These are phyloP conservation scores for Hagleromyces aurorensis DNA, from an alignment of 805 yeast species.

Conservation along the genomic window DNA sequence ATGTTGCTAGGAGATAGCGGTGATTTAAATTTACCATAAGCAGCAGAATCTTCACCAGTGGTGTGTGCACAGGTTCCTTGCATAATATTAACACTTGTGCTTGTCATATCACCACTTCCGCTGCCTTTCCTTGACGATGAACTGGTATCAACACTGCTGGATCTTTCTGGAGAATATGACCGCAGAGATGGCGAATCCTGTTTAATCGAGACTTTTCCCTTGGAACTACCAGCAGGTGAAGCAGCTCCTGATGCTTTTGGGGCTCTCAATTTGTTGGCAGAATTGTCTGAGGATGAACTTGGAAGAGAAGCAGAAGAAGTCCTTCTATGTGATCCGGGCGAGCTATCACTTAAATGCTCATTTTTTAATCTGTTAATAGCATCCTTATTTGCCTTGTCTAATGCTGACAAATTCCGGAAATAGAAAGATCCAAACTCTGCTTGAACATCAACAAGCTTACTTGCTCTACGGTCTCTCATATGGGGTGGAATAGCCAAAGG, in stretches of 20 bases:
- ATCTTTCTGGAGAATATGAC: slow-evolving; percentile 25
- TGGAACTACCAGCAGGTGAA: slow-evolving; percentile 15
- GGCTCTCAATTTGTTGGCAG: slow-evolving; percentile 11
- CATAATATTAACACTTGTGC: slow-evolving; percentile 5
- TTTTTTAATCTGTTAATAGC: slow-evolving; percentile 78
- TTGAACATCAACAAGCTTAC: slow-evolving; percentile 59
- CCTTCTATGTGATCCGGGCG: slow-evolving; percentile 26
- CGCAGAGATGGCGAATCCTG: slow-evolving; percentile 23
- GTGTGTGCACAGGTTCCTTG: no score
- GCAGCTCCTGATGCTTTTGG: slow-evolving; percentile 13
- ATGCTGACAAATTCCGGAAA: slow-evolving; percentile 78
- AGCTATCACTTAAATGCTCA: slow-evolving; percentile 53
- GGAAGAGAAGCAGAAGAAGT: slow-evolving; percentile 31
- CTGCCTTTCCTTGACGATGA: slow-evolving; percentile 19
- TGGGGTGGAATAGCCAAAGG: slow-evolving; percentile 47
- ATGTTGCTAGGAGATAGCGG: slow-evolving; percentile 22
- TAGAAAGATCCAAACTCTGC: slow-evolving; percentile 89
- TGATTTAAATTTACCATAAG: slow-evolving; percentile 20
- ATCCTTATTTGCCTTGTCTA: slow-evolving; percentile 91
- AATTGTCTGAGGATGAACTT: slow-evolving; percentile 31
- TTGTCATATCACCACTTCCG: slow-evolving; percentile 9
- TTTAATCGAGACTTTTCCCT: slow-evolving; percentile 10
- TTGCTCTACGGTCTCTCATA: slow-evolving; percentile 63
- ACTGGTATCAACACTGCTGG: slow-evolving; percentile 14
- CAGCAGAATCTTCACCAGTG: slow-evolving; percentile 23